Base-by-base conservation (phyloP, 2,329 filamentous ascomycete genomes). In the Calonectria crousiana region DNA sequence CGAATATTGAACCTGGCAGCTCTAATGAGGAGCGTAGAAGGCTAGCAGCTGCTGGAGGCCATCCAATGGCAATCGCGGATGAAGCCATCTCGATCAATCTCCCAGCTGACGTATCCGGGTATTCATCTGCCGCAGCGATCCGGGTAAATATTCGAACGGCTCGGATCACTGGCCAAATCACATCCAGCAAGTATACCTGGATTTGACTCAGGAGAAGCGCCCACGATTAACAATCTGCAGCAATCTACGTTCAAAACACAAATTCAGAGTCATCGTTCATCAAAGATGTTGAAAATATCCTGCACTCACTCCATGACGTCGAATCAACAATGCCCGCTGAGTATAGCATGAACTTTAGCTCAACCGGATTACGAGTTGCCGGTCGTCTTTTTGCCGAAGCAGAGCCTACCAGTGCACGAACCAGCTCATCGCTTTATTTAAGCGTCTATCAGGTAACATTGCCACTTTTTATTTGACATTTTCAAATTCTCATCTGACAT, bases 31-130 rank as follows among this genome's bases (percentile, higher is more conserved):
- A 38, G 6, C n/a, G 28, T 20, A 76, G 74, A 51, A 75, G 75
- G 53, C 68, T 76, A 18, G 75, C 75, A 3, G 75, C 75, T 23
- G 74, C 75, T 18, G 74, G 72, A 26, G 75, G 74, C 6, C 75
- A 70, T 23, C 74, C 68, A 10, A 69, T 76, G 68, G 60, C 65
- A 20, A 70, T 76, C 30, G 74, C 66, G 14, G 75, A 76, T 32
- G 47, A 41, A 47, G 60, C 71, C 64, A 75, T 76, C 32, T 74
- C 75, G 2, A 56, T 71, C 20, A n/a, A 69, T 11, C 71, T 47
- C 23, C 75, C 74, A 16, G 14, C 65, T 3, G 75, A 75, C 1
- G 60, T 74, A 4, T 73, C 72, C 5, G 75, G 74, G 14, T 76
- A 69, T 47, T 20, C 71, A 49, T 74, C 74, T 1, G 75, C 75